phyloP scores from a whole-genome alignment of 805 yeast species.

The Spathaspora sp. region DNA sequence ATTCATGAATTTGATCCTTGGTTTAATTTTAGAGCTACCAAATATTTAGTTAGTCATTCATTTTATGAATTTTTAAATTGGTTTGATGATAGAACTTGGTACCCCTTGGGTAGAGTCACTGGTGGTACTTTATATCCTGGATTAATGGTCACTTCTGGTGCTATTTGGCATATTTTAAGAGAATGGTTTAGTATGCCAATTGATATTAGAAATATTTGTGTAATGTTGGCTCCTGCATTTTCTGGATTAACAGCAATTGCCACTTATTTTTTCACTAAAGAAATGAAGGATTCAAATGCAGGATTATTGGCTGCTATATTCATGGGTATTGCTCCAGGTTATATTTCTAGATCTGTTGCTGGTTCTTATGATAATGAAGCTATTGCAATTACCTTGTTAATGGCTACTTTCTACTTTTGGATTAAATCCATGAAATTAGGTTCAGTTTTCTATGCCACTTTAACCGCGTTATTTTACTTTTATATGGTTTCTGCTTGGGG shows the following conservation, averaged over 20 bases:
- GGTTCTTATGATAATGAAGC: conserved; percentile 99
- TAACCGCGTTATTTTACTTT: conserved; percentile 86
- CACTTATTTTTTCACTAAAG: conserved; percentile 82
- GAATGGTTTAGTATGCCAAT: conserved; percentile 70
- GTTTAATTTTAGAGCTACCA: conserved; percentile 97
- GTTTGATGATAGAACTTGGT: conserved; percentile 99
- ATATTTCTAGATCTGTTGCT: conserved; percentile 96
- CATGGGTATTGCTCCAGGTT: conserved; percentile 98
- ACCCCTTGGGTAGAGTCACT: conserved; percentile 97
- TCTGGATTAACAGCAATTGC: conserved; percentile 89
- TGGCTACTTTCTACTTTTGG: conserved; percentile 97
- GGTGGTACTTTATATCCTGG: conserved; percentile 99
- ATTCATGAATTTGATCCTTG: conserved; percentile 98
- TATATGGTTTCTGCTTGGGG: conserved; percentile 99
- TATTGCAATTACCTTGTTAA: conserved; percentile 89
- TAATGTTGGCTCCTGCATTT: conserved; percentile 93
- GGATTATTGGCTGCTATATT: conserved; percentile 91
- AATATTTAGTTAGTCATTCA: conserved; percentile 77
- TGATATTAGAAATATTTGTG: conserved; percentile 95
- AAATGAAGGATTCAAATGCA: conserved; percentile 85
- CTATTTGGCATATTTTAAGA: conserved; percentile 72
- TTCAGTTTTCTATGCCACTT: conserved; percentile 75
- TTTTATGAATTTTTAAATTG: conserved; percentile 92
- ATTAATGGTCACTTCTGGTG: conserved; percentile 94
- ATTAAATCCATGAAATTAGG: conserved; percentile 91